A percentile compares a stretch with the other conserved stretches of the same genome.
These are phyloP conservation scores for Plasmodiophora brassicae DNA, from an alignment of 208 protist genomes.

Conservation along the genomic window DNA sequence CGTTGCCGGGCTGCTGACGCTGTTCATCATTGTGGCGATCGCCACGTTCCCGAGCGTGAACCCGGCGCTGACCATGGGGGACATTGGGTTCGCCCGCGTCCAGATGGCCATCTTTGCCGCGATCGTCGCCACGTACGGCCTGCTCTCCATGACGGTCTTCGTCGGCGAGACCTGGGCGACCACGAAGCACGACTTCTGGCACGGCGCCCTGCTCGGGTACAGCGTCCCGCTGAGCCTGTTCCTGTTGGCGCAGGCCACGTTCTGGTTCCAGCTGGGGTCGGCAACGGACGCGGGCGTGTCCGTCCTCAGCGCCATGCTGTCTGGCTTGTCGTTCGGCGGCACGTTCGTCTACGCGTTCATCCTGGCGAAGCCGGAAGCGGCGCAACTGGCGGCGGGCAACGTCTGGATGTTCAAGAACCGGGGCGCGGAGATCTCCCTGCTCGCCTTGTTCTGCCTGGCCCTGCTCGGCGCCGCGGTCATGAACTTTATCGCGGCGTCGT, in stretches of 20 bases:
- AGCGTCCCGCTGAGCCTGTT: not conserved
- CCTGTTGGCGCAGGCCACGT: not conserved
- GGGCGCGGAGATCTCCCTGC: not conserved
- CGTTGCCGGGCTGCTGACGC: too few relatives aligned
- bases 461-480: not conserved
- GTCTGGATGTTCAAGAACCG: not conserved
- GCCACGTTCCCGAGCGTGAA: too few relatives aligned
- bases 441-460: not conserved
- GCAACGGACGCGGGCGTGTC: not conserved
- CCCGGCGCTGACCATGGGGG: too few relatives aligned
- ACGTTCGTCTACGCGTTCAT: not conserved
- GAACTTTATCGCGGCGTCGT: not conserved
- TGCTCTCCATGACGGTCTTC: too few relatives aligned
- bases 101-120: too few relatives aligned
- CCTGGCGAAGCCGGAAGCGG: not conserved
- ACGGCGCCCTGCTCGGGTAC: not conserved
- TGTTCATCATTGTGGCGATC: too few relatives aligned
- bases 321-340: not conserved
- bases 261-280: not conserved
- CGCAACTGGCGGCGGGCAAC: not conserved
- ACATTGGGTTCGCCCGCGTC: too few relatives aligned
- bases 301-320: not conserved
- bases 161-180: too few relatives aligned
- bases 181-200: not conserved
- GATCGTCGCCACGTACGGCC: too few relatives aligned